Evolutionary conservation across 2,329 filamentous ascomycete genomes (phyloP).

Genomic region (Neoascochyta sp.): DNA sequence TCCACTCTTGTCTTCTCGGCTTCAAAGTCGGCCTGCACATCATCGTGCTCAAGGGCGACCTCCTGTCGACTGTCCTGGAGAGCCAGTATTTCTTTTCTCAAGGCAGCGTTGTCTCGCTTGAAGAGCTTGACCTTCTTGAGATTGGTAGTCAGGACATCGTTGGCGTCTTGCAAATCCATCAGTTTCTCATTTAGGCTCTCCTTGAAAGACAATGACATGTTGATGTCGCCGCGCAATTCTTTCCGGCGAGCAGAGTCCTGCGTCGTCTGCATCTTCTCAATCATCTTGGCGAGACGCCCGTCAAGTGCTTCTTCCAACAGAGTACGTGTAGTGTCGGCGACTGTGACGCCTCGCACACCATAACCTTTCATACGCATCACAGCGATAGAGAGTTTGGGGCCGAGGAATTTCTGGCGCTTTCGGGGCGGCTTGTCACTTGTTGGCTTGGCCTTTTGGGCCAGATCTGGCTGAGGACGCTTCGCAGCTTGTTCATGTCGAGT

Average conservation of each 20-base stretch:
- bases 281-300: constrained; percentile 43
- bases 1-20: constrained; percentile 25
- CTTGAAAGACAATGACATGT: constrained; percentile 48
- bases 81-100: constrained; percentile 48
- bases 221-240: constrained; percentile 44
- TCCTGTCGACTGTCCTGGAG: constrained; percentile 49
- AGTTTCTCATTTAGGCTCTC: constrained; percentile 49
- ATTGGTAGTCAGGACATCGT: constrained; percentile 49
- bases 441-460: constrained; percentile 10
- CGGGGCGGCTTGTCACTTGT: constrained; percentile 20
- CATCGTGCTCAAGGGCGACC: constrained; percentile 50
- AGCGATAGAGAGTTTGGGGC: constrained; percentile 29
- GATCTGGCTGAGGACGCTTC: constrained; percentile 13
- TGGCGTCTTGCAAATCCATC: constrained; percentile 50
- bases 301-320: constrained; percentile 50
- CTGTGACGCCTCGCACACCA: constrained; percentile 42
- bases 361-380: constrained; percentile 41
- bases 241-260: constrained; percentile 40
- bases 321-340: constrained; percentile 52
- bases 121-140: constrained; percentile 44
- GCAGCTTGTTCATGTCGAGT: constrained; percentile 9
- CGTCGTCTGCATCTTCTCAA: constrained; percentile 37
- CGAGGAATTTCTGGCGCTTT: constrained; percentile 28
- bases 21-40: constrained; percentile 39
- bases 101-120: constrained; percentile 44